Evolutionary conservation across 2,329 filamentous ascomycete genomes (phyloP).

Genomic region (Didymella lethalis): DNA sequence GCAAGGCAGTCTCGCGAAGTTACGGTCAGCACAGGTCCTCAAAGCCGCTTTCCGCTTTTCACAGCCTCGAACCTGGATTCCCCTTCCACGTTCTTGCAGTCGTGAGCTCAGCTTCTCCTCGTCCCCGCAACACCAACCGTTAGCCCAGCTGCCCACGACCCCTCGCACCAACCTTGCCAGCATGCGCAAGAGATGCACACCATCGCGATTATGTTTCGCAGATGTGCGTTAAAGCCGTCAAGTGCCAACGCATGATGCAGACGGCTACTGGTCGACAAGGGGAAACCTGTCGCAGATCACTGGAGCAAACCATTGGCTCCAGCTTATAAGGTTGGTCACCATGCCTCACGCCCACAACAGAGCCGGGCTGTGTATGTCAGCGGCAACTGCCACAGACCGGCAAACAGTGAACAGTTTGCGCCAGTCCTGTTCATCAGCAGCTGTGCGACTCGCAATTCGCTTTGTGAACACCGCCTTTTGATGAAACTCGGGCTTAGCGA

Average conservation of each 20-base stretch:
- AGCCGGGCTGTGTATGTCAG: slow-evolving; percentile 27
- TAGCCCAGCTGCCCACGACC: neutral
- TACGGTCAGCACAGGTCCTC: slow-evolving; percentile 32
- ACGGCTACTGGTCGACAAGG: slow-evolving; percentile 23
- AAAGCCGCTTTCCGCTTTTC: slow-evolving; percentile 6
- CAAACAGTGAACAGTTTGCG: slow-evolving; percentile 31
- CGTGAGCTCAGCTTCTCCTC: slow-evolving; percentile 5
- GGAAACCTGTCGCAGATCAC: slow-evolving; percentile 26
- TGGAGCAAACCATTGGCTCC: slow-evolving; percentile 44
- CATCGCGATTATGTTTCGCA: slow-evolving; percentile 10
- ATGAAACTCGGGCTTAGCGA: slow-evolving; percentile 37
- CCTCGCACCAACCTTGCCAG: neutral
- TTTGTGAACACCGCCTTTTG: slow-evolving; percentile 31
- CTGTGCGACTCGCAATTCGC: slow-evolving; percentile 31
- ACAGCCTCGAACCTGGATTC: slow-evolving; percentile 12
- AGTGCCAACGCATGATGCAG: slow-evolving; percentile 18
- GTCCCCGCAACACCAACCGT: neutral
- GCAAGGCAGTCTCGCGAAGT: slow-evolving; percentile 40
- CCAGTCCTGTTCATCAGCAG: slow-evolving; percentile 17
- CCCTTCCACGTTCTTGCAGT: slow-evolving; percentile 1
- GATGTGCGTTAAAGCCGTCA: slow-evolving; percentile 39
- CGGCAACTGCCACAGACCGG: slow-evolving; percentile 41
- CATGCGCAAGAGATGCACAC: slow-evolving; percentile 5
- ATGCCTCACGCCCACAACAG: slow-evolving; percentile 21
- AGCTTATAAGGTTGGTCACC: slow-evolving; percentile 32